Percentiles rank a stretch among this genome's conserved stretches.
These are phyloP conservation scores for Ambrosia hybrid DNA, from an alignment of 140 eudicot species.

Conservation along the genomic window DNA sequence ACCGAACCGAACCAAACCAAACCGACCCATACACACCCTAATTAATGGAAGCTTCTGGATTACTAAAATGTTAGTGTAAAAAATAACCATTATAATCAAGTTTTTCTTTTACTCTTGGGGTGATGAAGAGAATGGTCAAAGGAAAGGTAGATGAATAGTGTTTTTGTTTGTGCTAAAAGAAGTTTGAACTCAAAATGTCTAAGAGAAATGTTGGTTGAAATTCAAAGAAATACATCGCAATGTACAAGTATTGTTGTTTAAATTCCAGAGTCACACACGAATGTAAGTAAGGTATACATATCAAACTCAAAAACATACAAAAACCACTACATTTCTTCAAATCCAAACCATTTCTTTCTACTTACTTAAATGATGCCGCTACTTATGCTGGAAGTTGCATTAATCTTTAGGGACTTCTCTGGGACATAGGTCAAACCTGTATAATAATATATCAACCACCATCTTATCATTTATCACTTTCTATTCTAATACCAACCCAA, in stretches of 20 bases:
- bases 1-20: too few species aligned
- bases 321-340: constrained; percentile 18
- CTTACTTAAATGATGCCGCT: constrained; percentile 48
- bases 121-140: too few species aligned
- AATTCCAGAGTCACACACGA: constrained; percentile 5
- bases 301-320: constrained; percentile 23
- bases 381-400: constrained; percentile 86
- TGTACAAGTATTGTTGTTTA: constrained; percentile 22
- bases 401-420: constrained; percentile 81
- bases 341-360: neutral
- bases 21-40: too few species aligned
- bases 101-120: too few species aligned
- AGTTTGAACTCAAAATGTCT: too few species aligned
- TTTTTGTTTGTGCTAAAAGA: too few species aligned
- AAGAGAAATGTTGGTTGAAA: neutral
- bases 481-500: too few species aligned
- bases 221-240: neutral
- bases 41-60: too few species aligned
- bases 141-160: too few species aligned
- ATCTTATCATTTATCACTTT: neutral
- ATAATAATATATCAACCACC: neutral
- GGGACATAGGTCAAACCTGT: constrained; percentile 80
- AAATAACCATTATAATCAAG: too few species aligned
- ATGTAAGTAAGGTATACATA: constrained; percentile 7
- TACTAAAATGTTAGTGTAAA: too few species aligned